Base-by-base conservation (phyloP, 805 yeast species). In the Yarrowia keelungensis region DNA sequence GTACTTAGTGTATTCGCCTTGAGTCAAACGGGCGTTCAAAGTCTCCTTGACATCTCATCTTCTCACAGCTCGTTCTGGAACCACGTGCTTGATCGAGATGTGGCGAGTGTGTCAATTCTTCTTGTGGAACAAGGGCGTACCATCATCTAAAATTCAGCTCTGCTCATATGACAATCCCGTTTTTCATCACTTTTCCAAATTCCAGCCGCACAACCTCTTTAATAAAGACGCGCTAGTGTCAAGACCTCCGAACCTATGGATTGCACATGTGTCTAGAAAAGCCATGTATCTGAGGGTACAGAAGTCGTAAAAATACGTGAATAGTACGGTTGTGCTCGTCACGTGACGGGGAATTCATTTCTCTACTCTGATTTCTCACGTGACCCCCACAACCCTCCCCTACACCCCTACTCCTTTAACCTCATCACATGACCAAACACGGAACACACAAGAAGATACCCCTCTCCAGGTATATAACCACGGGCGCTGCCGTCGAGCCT, bases 391-490 rank as follows among this genome's bases (percentile, higher is more conserved):
- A 4, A 14, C n/a, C 36, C n/a, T 32, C 32, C 8, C 7, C 22
- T 11, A 7, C 22, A 11, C 7, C 22, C 38, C 14, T 8, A n/a
- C 9, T 15, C 38, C 14, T 4, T 14, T 26, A 49, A 32, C 53
- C 32, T 49, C 32, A 15, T 51, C 58, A 51, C 58, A 19, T 51
- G 58, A 51, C 58, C 43, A 16, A 10, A 36, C 35, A 39, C n/a
- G 39, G 35, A n/a, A 16, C 8, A 35, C 22, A n/a, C 22, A 32
- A 35, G 15, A 50, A 38, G 19, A 38, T 53, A 39, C 59, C 59
- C 59, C 59, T 53, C 59, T 38, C 9, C 45, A 39, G 22, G 59
- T 53, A 53, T 53, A 53, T 35, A 53, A 53, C 59, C 42, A 14
- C 15, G 54, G 35, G 16, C 8, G 16, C 16, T 32, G 58, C 14